These are phyloP conservation scores for Fusarium heterosporum DNA, from an alignment of 2,329 filamentous ascomycete species.

Conservation along the genomic window DNA sequence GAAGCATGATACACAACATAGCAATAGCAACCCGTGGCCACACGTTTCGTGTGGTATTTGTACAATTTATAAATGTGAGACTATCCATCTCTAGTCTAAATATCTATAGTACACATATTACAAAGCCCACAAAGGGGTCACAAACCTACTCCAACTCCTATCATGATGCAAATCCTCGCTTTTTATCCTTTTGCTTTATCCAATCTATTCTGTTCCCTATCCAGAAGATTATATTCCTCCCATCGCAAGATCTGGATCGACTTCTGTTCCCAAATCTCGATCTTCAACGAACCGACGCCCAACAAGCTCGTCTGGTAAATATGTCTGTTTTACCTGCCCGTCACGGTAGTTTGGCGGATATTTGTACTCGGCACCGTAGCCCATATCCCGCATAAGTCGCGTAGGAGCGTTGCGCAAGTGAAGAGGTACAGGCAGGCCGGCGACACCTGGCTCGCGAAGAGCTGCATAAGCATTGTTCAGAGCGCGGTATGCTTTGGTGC, in stretches of 20 bases:
- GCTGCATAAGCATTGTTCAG: slow-evolving; percentile 84
- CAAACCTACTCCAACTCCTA: slow-evolving; percentile 24
- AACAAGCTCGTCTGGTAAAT: slow-evolving; percentile 81
- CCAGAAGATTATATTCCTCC: slow-evolving; percentile 32
- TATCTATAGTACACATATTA: slow-evolving; percentile 22
- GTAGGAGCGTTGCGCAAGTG: slow-evolving; percentile 95
- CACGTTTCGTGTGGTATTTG: slow-evolving; percentile 6
- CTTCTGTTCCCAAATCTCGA: slow-evolving; percentile 78
- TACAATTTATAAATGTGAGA: slow-evolving; percentile 26
- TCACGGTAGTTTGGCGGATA: slow-evolving; percentile 93
- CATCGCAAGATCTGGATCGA: slow-evolving; percentile 76
- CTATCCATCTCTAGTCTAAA: slow-evolving; percentile 17
- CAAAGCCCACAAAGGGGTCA: slow-evolving; percentile 6
- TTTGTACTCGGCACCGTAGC: slow-evolving; percentile 92
- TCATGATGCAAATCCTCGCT: slow-evolving; percentile 16
- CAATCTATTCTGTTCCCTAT: neutral
- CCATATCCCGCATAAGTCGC: slow-evolving; percentile 90
- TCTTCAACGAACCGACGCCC: slow-evolving; percentile 83
- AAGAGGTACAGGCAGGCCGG: slow-evolving; percentile 82
- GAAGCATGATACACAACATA: neutral
- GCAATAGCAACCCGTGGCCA: neutral
- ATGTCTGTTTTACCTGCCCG: slow-evolving; percentile 86
- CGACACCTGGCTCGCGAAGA: slow-evolving; percentile 84
- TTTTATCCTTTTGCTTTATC: slow-evolving; percentile 11
- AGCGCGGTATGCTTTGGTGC: slow-evolving; percentile 85